Percentiles rank a stretch among this genome's conserved stretches.
These are phyloP conservation scores for Theileria sp. DNA, from an alignment of 169 alveolate genomes.

Conservation along the genomic window DNA sequence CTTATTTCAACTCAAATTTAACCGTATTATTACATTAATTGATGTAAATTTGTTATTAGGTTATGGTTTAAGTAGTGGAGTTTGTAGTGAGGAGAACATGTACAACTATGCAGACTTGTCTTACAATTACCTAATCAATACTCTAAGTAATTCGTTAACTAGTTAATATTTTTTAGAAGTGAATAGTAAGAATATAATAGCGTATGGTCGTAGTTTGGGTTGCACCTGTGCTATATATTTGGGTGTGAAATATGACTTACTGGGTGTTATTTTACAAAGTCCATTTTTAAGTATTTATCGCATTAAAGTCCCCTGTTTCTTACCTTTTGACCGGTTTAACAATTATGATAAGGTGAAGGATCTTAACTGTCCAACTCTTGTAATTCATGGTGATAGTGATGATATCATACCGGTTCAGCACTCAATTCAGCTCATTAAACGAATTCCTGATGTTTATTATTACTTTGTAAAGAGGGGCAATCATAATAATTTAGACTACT, in stretches of 20 bases:
- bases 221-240: conserved; percentile 86
- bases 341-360: conserved; percentile 82
- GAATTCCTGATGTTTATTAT: conserved; percentile 67
- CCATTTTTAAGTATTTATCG: conserved; percentile 81
- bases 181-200: conserved; percentile 74
- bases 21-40: background rate
- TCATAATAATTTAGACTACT: conserved; percentile 71
- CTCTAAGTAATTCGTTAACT: conserved; percentile 27
- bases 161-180: conserved; percentile 42
- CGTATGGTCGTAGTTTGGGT: conserved; percentile 91
- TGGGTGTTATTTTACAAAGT: conserved; percentile 84
- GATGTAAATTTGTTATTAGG: conserved; percentile 44
- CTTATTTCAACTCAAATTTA: too few species aligned
- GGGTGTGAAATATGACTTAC: conserved; percentile 73
- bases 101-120: conserved; percentile 86
- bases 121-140: conserved; percentile 68
- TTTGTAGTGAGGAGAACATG: conserved; percentile 77
- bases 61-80: conserved; percentile 80
- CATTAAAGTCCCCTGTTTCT: conserved; percentile 77
- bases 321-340: conserved; percentile 90
- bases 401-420: conserved; percentile 81
- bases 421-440: conserved; percentile 65
- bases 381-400: conserved; percentile 89
- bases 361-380: conserved; percentile 78
- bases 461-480: conserved; percentile 70